Base-by-base conservation (phyloP, 495 filamentous ascomycete species). In the Hyphodiscus hymeniophilus region DNA sequence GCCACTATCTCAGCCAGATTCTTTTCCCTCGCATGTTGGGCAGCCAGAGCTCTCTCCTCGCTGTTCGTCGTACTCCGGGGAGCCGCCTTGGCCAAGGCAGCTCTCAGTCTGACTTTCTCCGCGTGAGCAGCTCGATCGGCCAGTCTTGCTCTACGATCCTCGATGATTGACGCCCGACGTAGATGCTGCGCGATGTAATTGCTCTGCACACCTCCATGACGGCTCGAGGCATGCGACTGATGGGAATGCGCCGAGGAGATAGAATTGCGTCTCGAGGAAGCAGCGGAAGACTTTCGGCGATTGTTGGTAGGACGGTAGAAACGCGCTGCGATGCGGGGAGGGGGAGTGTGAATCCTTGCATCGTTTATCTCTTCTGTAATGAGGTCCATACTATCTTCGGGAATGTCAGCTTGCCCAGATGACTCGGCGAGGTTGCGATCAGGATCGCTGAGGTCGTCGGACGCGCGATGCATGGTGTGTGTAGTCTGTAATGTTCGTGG, bases 71-170 rank as follows among this genome's bases (percentile, higher is more conserved):
- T 73, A 31, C 57, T 74, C 45, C 68, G 69, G 15, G 80, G 80
- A 12, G 80, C 78, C 31, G 85, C 84, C 71, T 89, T 95, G 24
- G 83, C 84, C 45, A 87, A 64, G n/a, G 87, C 88, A 36, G 87
- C 92, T 45, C 85, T 84, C 45, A 92, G 69, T 47, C 92, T 86
- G n/a, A 98, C 92, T 68, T 95, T 90, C 63, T 98, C 92, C 39
- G 89, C 92, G 68, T 98, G 89, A 35, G 88, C 87, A 10, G 91
- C 94, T 35, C 91, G 79, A 62, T 95, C 92, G 44, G 94, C 92
- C 21, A 97, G 76, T 38, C 90, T 81, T 6, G 89, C 92, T 63
- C 95, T 96, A 33, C 92, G 86, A 57, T 77, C 86, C 63, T 98
- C 91, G 47, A 97, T 75, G 45, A 98, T 94, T 20, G 88, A 91